Conservation (phyloP, 176 grass and related monocot species). For the Phragmites australis region DNA sequence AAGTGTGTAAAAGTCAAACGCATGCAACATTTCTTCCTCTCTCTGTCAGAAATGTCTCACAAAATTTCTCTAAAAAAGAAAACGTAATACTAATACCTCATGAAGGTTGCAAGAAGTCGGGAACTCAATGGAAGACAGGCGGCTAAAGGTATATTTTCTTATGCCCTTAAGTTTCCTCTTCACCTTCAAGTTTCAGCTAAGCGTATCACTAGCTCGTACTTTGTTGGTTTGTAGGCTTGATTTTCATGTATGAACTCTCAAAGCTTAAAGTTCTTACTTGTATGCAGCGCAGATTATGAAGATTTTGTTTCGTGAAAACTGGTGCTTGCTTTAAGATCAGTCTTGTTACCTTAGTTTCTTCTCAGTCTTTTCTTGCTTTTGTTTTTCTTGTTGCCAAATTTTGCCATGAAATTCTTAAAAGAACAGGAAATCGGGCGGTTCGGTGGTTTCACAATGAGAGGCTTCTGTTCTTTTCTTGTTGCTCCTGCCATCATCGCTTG, state of each 20-base stretch:
- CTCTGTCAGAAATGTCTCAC: neutral
- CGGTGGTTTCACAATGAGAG: neutral
- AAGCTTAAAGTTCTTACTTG: neutral
- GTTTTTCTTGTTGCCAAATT: neutral
- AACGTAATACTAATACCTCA: neutral
- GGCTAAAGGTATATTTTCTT: neutral
- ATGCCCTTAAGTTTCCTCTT: neutral
- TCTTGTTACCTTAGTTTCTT: conserved; percentile 9
- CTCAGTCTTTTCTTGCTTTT: neutral
- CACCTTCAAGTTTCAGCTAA: conserved; percentile 4
- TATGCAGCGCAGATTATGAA: neutral
- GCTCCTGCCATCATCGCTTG: neutral
- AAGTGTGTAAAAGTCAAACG: neutral
- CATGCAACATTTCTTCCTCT: neutral
- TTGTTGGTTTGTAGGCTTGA: neutral
- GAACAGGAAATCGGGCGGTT: conserved; percentile 1
- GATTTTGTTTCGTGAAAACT: neutral
- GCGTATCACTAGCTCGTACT: neutral
- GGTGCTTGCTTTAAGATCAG: neutral
- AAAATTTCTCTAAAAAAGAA: neutral
- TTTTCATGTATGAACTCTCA: neutral
- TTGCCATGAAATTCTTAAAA: conserved; percentile 4
- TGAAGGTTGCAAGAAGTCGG: neutral
- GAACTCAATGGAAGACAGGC: neutral
- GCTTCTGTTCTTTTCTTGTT: neutral